A percentile compares a stretch with the other conserved stretches of the same genome.
Conservation (phyloP, 495 filamentous ascomycete genomes). For the Xylaria intraflava region DNA sequence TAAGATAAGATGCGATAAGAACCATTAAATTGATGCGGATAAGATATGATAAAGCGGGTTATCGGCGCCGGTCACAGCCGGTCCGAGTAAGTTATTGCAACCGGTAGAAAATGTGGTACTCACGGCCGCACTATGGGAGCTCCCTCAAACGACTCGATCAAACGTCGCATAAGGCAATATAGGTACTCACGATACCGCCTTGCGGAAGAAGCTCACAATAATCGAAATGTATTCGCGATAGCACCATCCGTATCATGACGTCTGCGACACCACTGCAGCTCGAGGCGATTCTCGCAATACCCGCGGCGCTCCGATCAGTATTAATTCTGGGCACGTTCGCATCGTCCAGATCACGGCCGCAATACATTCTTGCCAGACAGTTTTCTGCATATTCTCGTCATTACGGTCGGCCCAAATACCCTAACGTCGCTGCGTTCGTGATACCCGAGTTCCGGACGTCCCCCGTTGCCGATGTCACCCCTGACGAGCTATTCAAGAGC, state of each 20-base stretch:
- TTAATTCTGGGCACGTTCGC: conserved; percentile 11
- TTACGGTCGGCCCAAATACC: conserved; percentile 5
- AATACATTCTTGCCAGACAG: not conserved
- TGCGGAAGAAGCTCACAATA: not conserved
- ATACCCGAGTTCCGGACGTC: conserved; percentile 18
- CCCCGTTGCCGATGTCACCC: conserved; percentile 5
- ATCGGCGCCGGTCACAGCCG: too few relatives aligned
- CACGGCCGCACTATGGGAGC: not conserved
- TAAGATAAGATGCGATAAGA: conserved; percentile 4
- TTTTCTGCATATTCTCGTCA: conserved; percentile 1
- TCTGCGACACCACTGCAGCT: conserved; percentile 4
- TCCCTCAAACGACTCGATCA: not conserved
- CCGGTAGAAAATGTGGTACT: too few relatives aligned
- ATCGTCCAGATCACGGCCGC: conserved; percentile 9
- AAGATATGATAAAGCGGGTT: too few relatives aligned
- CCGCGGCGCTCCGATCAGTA: conserved; percentile 17
- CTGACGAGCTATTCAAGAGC: conserved; percentile 15
- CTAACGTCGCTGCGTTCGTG: conserved; percentile 15
- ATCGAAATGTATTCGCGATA: not conserved
- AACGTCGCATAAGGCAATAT: conserved; percentile 2
- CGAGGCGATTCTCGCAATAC: conserved; percentile 19
- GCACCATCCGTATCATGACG: not conserved
- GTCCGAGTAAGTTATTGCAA: too few relatives aligned
- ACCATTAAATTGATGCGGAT: too few relatives aligned
- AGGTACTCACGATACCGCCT: not conserved